Conservation (phyloP, 306 rosid genomes). For the Vigna nakashimae region DNA sequence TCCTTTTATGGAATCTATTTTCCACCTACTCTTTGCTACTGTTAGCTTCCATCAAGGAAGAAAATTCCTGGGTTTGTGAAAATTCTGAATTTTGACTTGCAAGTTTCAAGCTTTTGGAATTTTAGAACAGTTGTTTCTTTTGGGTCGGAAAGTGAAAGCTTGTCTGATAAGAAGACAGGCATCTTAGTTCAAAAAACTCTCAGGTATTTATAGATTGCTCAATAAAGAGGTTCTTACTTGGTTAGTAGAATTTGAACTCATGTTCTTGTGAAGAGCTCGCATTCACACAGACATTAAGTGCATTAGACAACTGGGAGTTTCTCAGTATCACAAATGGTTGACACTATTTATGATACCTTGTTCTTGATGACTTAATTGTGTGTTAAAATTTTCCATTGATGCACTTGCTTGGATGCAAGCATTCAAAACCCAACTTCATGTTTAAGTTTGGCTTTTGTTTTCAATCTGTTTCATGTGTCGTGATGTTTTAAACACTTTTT, state of each 20-base stretch:
- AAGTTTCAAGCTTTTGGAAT: conserved; percentile 29
- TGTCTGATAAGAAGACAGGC: neutral
- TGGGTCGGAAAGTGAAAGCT: neutral
- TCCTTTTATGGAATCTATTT: conserved; percentile 38
- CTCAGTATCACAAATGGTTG: neutral
- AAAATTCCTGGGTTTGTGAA: conserved; percentile 26
- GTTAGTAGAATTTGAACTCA: neutral
- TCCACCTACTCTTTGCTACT: neutral
- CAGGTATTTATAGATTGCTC: neutral
- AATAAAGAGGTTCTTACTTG: neutral
- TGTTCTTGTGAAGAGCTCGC: neutral
- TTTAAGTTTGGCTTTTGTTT: neutral
- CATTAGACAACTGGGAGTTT: conserved; percentile 18
- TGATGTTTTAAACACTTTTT: conserved; percentile 23
- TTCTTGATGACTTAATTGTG: conserved; percentile 13
- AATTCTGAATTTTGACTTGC: conserved; percentile 23
- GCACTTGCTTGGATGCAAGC: neutral
- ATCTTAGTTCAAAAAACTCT: neutral
- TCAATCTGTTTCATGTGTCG: neutral
- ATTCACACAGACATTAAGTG: neutral
- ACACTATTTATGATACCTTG: neutral
- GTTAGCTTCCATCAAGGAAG: neutral
- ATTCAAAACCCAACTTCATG: conserved; percentile 26
- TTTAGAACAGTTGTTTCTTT: neutral
- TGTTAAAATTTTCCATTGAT: neutral